These are phyloP conservation scores for Ogataea thermomethanolica DNA, from an alignment of 805 yeast genomes.

Conservation along the genomic window DNA sequence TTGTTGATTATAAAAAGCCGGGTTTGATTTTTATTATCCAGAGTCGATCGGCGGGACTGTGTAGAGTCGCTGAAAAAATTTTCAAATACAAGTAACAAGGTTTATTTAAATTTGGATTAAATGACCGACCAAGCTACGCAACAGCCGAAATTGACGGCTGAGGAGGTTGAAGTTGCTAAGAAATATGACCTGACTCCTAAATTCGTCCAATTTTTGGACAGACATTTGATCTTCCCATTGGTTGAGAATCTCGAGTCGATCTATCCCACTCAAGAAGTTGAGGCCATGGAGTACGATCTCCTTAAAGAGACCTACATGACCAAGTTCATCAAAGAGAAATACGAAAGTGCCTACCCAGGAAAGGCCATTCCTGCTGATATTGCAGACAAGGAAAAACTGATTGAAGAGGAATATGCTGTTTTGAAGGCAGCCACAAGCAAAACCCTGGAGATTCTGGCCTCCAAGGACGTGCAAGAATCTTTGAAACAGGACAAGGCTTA, in stretches of 20 bases:
- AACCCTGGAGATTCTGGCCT: constrained; percentile 43
- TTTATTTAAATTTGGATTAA: neutral
- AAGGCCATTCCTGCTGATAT: constrained; percentile 41
- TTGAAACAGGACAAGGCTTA: constrained; percentile 54
- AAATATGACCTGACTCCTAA: constrained; percentile 52
- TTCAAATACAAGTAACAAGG: constrained; percentile 7
- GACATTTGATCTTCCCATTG: constrained; percentile 55
- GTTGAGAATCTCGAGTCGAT: constrained; percentile 45
- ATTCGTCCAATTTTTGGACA: constrained; percentile 56
- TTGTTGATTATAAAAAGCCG: constrained; percentile 1
- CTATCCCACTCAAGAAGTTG: constrained; percentile 38
- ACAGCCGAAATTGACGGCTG: constrained; percentile 23
- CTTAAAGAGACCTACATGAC: constrained; percentile 58
- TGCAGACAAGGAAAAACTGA: constrained; percentile 37
- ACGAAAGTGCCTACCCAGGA: constrained; percentile 39
- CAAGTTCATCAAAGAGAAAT: constrained; percentile 45
- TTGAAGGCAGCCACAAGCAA: constrained; percentile 42
- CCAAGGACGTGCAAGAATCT: constrained; percentile 49
- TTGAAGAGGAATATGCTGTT: constrained; percentile 36
- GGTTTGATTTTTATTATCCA: neutral
- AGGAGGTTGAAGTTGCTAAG: constrained; percentile 41
- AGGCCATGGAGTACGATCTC: constrained; percentile 47
- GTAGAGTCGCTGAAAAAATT: constrained; percentile 7
- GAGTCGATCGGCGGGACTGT: constrained; percentile 13
- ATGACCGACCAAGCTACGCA: constrained; percentile 10